phyloP scores from a whole-genome alignment of 2,329 filamentous ascomycete species.

The Helicocarpus griseus region DNA sequence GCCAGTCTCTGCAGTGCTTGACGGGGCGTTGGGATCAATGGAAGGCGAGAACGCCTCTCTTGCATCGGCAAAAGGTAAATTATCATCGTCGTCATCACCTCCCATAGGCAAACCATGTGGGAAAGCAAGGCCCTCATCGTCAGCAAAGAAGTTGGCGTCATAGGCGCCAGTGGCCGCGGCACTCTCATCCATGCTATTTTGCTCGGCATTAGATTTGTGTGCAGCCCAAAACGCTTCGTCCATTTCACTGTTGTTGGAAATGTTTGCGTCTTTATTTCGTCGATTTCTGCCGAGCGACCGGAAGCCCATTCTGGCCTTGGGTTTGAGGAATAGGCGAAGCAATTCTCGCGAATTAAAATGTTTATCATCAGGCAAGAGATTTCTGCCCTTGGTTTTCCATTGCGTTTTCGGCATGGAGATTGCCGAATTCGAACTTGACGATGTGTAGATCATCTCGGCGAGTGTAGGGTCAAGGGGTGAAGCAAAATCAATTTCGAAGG shows the following conservation, averaged over 20 bases:
- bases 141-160: slow-evolving; percentile 87
- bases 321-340: slow-evolving; percentile 84
- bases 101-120: slow-evolving; percentile 36
- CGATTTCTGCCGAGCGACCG: slow-evolving; percentile 47
- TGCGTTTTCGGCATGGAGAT: slow-evolving; percentile 88
- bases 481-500: slow-evolving; percentile 86
- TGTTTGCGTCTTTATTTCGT: slow-evolving; percentile 31
- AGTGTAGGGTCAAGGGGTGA: slow-evolving; percentile 61
- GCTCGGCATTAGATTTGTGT: slow-evolving; percentile 45
- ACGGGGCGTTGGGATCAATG: slow-evolving; percentile 21
- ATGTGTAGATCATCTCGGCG: slow-evolving; percentile 70
- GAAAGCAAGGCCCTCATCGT: slow-evolving; percentile 52
- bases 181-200: slow-evolving; percentile 41
- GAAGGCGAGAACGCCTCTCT: slow-evolving; percentile 39
- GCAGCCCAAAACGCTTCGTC: slow-evolving; percentile 94
- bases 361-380: slow-evolving; percentile 92
- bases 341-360: slow-evolving; percentile 94
- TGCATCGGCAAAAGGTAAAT: slow-evolving; percentile 40
- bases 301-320: slow-evolving; percentile 72
- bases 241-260: slow-evolving; percentile 63
- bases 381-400: slow-evolving; percentile 87
- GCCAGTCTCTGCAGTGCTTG: slow-evolving; percentile 23
- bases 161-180: slow-evolving; percentile 64
- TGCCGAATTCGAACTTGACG: slow-evolving; percentile 66
- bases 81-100: slow-evolving; percentile 38